Base-by-base conservation (phyloP, 2,329 filamentous ascomycete genomes). In the Ophiostoma tasmaniense region DNA sequence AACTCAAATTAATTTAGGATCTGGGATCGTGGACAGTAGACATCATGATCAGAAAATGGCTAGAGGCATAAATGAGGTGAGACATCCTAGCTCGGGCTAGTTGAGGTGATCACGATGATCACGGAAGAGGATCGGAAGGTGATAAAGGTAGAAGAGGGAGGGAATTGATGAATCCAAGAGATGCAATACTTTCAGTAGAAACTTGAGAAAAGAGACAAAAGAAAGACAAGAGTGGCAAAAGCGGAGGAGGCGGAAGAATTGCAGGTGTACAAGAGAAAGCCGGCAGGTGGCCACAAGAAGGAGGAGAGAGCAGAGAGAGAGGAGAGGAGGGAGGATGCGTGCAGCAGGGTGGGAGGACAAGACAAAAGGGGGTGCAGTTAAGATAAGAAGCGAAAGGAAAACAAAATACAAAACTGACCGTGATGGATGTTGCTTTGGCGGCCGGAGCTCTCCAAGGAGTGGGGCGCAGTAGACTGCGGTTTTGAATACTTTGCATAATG, bases 401-500 rank as follows among this genome's bases (percentile, higher is more conserved):
- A 61, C 25, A 14, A 25, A 42, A 61, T 20, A 14, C 25, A 2
- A 50, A 5, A 73, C 71, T 39, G 55, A 73, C 72, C 72, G 37
- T 71, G 71, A 65, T 70, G 72, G 17, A 70, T 50, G 39, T 68
- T 70, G 65, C 69, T 72, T 66, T 72, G 69, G 30, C 64, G 71
- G 66, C 72, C 70, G 39, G 79, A 79, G 67, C 79, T 78, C 71
- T 76, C 78, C 68, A 84, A 77, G 70, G 82, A 82, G 68, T 82
- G 80, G 73, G 85, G 81, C 37, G 81, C 81, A 73, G 85, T 84
- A 71, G 83, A 83, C 74, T 79, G 82, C 73, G 86, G 86, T 76
- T 88, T 89, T 72, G 85, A 85, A 74, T 84, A 86, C 74, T 80
- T 81, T 74, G 78, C 74, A 73, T 82, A 80, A 69, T 84, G 82